Percentiles rank a stretch among this genome's conserved stretches.
Evolutionary conservation across 2,329 filamentous ascomycete genomes (phyloP).

Genomic region (Dendryphion nanum): DNA sequence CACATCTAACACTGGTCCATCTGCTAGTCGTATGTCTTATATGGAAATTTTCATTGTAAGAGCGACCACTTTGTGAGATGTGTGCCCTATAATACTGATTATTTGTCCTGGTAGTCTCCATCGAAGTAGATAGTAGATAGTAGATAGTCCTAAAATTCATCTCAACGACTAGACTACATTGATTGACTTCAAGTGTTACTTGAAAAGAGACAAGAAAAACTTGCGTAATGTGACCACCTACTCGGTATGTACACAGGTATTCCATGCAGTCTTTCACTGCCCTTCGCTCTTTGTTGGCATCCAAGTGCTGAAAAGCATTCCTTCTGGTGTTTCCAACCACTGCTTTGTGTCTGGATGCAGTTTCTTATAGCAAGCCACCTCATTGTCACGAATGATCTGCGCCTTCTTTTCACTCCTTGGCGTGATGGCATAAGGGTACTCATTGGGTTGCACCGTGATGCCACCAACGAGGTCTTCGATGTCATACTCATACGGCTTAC

Average conservation of each 20-base stretch:
- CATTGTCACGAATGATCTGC: not conserved
- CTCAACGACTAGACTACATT: not conserved
- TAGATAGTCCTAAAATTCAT: not conserved
- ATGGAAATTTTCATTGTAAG: not conserved
- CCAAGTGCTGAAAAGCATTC: not conserved
- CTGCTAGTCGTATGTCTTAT: not conserved
- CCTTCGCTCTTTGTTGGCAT: not conserved
- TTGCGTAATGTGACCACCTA: not conserved
- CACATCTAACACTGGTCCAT: no score
- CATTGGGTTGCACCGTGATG: not conserved
- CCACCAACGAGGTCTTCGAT: not conserved
- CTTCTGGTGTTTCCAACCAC: not conserved
- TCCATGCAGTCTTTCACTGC: not conserved
- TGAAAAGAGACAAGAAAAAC: not conserved
- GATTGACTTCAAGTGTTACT: not conserved
- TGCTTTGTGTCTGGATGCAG: not conserved
- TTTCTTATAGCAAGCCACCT: not conserved
- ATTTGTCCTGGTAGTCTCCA: not conserved
- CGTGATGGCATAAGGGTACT: not conserved
- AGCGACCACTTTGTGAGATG: no score
- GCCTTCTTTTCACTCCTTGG: slow-evolving; percentile 1
- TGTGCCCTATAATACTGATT: not conserved
- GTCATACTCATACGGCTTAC: not conserved
- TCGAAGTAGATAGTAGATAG: no score
- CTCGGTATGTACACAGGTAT: not conserved